phyloP scores from a whole-genome alignment of 805 yeast genomes.

The Zygosaccharomyces siamensis region DNA sequence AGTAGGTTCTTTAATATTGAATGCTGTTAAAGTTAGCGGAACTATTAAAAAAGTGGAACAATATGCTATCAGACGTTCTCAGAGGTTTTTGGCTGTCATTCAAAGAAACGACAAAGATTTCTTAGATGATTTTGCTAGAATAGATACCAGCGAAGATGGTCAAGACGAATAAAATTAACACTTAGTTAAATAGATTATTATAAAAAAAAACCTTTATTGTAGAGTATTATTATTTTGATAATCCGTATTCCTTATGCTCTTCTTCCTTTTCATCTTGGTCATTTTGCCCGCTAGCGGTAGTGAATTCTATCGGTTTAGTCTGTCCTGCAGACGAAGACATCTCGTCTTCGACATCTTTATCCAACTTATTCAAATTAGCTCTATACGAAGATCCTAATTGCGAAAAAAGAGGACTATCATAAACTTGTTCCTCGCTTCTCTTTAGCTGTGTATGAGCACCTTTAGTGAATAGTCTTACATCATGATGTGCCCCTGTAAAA shows the following conservation, averaged over 20 bases:
- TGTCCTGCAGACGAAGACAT: slow-evolving; percentile 18
- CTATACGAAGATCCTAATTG: slow-evolving; percentile 51
- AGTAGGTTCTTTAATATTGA: slow-evolving; percentile 44
- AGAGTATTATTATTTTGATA: not conserved
- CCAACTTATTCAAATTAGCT: slow-evolving; percentile 33
- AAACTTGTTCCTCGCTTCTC: slow-evolving; percentile 45
- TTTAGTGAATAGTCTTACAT: slow-evolving; percentile 51
- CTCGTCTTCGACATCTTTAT: slow-evolving; percentile 13
- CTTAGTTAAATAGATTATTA: not conserved
- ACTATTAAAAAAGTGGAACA: slow-evolving; percentile 82
- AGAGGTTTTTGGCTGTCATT: slow-evolving; percentile 18
- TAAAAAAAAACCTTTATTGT: not conserved
- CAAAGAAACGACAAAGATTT: slow-evolving; percentile 8
- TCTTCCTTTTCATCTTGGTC: slow-evolving; percentile 1
- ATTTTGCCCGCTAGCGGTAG: slow-evolving; percentile 28
- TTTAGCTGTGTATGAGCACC: slow-evolving; percentile 37
- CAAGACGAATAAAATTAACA: slow-evolving; percentile 6
- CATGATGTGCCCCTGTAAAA: slow-evolving; percentile 45
- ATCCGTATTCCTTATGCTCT: slow-evolving; percentile 21
- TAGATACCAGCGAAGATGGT: slow-evolving; percentile 17
- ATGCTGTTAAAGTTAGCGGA: slow-evolving; percentile 72
- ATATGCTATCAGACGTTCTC: slow-evolving; percentile 49
- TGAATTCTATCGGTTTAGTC: slow-evolving; percentile 46
- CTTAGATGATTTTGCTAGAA: slow-evolving; percentile 15
- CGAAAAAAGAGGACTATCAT: slow-evolving; percentile 55